Base-by-base conservation (phyloP, 2,329 filamentous ascomycete species). In the Sporothrix dimorphospora region DNA sequence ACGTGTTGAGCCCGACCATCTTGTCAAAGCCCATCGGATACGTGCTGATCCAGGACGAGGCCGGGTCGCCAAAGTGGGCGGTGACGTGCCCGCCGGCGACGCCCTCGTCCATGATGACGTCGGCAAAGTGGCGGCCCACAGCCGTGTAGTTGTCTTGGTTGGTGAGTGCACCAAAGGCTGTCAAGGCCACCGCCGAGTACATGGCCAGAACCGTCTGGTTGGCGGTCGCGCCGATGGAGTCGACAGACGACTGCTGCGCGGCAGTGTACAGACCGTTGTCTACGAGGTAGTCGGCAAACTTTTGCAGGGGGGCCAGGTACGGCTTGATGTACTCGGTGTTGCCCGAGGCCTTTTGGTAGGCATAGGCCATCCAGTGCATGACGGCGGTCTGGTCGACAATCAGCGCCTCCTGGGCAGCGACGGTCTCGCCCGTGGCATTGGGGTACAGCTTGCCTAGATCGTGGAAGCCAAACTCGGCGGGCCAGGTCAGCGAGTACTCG, bases 1-100 rank as follows among this genome's bases (percentile, higher is more conserved):
- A 75, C 12, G 79, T 72, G 2, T 75, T 76, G 74, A 79, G 76
- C 63, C 79, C 78, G 1, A 79, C 72, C 51, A 79, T 74, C 73
- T 78, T 78, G 73, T 79, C 78, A 47, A 75, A 77, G 75, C 75
- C 79, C 21, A 78, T 30, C 5, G 70, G 70, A 27, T 72, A 72
- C 2, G 70, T 72, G 51, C 51, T 61, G 63, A 72, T 68, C 70
- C 70, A 72, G 30, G 53, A 55, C 34, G 47, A 24, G 8, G 47
- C 70, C 21, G 63, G 51, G 40, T 72, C 70, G 51, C 65, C 63
- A 30, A 68, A 72, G 40, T 72, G 70, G n/a, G 70, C 63, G 1
- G 63, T 68, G 63, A 72, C 53, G 40, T 72, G 70, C 21, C 8
- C 24, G 40, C 68, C 66, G 19, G 61, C 70, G 3, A 61, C 42